Evolutionary conservation across 1,284 basidiomycete species (phyloP), one percentile per base, ranked within the genome.

Genomic region (Ustilago crameri): DNA sequence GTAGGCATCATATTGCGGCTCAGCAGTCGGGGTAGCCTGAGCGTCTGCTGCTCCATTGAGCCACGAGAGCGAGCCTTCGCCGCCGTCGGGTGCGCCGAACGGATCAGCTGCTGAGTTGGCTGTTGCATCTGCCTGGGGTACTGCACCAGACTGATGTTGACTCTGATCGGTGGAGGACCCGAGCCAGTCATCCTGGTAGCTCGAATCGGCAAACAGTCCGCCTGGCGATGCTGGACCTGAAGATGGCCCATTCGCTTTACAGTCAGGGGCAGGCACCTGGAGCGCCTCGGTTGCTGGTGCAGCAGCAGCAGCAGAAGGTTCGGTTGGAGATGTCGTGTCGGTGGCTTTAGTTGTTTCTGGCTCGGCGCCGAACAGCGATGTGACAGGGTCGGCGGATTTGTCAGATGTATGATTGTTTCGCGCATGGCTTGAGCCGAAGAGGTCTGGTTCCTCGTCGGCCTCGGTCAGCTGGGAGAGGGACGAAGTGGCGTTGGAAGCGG

Each of bases 171-270:
- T 35, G 7, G 35, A 49, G 4, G 53, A 42, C 18, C 34, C 53
- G n/a, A 74, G 59, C 72, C 72, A 74, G 40, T 74, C 72, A 43
- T 74, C 72, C 27, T 69, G 56, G 26, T 65, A 62, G 50, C 44
- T 51, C 50, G 66, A 62, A 23, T 69, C 62, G 40, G 48, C 56
- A 44, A 74, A 74, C 14, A 74, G 63, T 18, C 38, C 59, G 3
- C 63, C 63, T 5, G 69, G 69, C 9, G 67, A 61, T 10, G 66
- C 60, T 20, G 70, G 64, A 22, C 50, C 66, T 1, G 66, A 62
- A 5, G 61, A 43, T 10, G 51, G n/a, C 0, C 38, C 47, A 27
- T 46, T 61, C 9, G 50, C 14, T 35, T 53, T 57, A 17, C 37
- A 61, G 4, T 62, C 38, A 9, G 17, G 40, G 5, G 40, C n/a